phyloP scores from a whole-genome alignment of 1,284 basidiomycete species.

The Cutaneotrichosporon sp. region DNA sequence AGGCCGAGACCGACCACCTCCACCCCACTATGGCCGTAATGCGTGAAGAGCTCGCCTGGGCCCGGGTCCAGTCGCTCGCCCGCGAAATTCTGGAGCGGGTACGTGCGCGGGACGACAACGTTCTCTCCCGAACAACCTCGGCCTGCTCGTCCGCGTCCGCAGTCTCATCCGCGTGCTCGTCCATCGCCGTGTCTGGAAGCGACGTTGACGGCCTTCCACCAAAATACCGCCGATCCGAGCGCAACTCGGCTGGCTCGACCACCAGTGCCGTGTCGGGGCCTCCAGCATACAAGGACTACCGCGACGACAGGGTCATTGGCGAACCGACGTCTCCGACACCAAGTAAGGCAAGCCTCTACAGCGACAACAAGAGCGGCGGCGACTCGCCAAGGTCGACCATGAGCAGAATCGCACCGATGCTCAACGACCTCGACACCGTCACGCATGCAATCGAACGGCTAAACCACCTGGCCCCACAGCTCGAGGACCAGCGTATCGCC shows the following conservation, averaged over 20 bases:
- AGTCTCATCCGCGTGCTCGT: no score
- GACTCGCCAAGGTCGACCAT: not conserved
- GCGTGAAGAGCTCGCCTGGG: slow-evolving; percentile 31
- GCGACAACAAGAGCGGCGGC: not conserved
- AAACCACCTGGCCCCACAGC: slow-evolving; percentile 72
- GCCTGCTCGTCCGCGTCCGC: no score
- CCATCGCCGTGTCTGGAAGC: no score
- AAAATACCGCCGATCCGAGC: slow-evolving; percentile 7
- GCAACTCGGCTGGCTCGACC: slow-evolving; percentile 5
- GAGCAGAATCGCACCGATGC: not conserved
- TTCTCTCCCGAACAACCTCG: no score
- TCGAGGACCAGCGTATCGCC: slow-evolving; percentile 80
- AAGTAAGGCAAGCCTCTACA: slow-evolving; percentile 3
- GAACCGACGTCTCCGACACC: not conserved
- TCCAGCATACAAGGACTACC: slow-evolving; percentile 11
- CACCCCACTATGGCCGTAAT: not conserved
- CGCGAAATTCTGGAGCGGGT: slow-evolving; percentile 24
- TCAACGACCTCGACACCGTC: slow-evolving; percentile 68
- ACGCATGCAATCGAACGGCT: slow-evolving; percentile 79
- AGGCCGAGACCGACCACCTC: not conserved
- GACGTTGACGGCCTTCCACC: slow-evolving; percentile 11
- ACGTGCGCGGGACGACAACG: slow-evolving; percentile 10
- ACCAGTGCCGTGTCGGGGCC: not conserved
- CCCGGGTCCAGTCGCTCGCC: slow-evolving; percentile 29
- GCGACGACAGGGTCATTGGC: slow-evolving; percentile 1